These are phyloP conservation scores for Serendipita vermifera DNA, from an alignment of 768 basidiomycete genomes.

Conservation along the genomic window DNA sequence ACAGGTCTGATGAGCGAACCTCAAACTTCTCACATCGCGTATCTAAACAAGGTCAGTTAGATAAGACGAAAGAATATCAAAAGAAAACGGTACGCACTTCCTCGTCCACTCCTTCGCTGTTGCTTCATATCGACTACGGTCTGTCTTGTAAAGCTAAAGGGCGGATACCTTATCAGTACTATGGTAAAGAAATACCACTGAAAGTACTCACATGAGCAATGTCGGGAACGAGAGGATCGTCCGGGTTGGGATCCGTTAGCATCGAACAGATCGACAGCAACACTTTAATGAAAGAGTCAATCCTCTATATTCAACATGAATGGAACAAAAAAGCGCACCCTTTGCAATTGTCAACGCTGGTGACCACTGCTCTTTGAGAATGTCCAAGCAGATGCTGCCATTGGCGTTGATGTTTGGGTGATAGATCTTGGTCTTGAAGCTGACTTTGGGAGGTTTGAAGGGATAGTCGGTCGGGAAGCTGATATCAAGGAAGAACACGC, in stretches of 20 bases:
- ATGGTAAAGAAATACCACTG: neutral
- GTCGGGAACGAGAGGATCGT: slow-evolving; percentile 96
- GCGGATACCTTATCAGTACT: neutral
- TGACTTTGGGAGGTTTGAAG: slow-evolving; percentile 99
- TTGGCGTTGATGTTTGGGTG: slow-evolving; percentile 99
- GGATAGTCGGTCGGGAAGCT: slow-evolving; percentile 96
- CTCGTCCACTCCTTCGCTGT: slow-evolving; percentile 99
- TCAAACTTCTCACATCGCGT: slow-evolving; percentile 35
- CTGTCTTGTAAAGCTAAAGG: slow-evolving; percentile 82
- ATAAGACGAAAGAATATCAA: neutral
- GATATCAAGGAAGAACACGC: slow-evolving; percentile 97
- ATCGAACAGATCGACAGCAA: slow-evolving; percentile 97
- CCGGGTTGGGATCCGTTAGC: slow-evolving; percentile 98
- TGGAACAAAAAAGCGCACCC: slow-evolving; percentile 39
- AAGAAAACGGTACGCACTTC: slow-evolving; percentile 52
- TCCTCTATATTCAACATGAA: neutral
- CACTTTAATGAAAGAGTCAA: slow-evolving; percentile 38
- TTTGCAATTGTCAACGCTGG: slow-evolving; percentile 98
- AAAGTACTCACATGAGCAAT: slow-evolving; percentile 58
- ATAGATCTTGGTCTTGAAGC: slow-evolving; percentile 99
- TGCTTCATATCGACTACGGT: slow-evolving; percentile 90
- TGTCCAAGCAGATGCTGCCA: slow-evolving; percentile 97
- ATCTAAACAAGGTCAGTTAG: slow-evolving; percentile 21
- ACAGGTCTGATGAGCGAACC: neutral
- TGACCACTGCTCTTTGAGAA: slow-evolving; percentile 97